These are phyloP conservation scores for Effrenium voratum DNA, from an alignment of 73 alveolate genomes.

Conservation along the genomic window DNA sequence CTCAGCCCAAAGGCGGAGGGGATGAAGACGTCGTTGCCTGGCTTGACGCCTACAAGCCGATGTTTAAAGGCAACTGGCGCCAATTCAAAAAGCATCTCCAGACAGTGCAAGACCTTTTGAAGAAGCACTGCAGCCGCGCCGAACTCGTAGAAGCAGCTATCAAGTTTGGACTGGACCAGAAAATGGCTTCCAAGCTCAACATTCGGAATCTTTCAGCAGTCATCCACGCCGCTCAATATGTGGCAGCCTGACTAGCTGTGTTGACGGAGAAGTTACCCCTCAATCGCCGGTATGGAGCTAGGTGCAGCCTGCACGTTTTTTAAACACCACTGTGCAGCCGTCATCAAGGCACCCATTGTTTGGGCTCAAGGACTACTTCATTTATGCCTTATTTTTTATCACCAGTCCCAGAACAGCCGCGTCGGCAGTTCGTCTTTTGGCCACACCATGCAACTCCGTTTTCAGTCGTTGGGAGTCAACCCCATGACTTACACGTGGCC, in stretches of 20 bases:
- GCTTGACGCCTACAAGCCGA: not conserved
- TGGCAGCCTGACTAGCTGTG: not conserved
- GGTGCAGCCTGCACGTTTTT: not conserved
- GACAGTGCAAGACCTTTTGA: not conserved
- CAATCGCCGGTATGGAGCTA: not conserved
- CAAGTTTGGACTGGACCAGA: not conserved
- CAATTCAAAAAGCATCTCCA: not conserved
- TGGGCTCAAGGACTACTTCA: slow-evolving; percentile 1
- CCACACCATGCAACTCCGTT: not conserved
- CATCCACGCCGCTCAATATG: not conserved
- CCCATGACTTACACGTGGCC: not conserved
- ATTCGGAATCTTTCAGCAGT: not conserved
- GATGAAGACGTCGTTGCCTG: not conserved
- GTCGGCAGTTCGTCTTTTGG: too few relatives aligned
- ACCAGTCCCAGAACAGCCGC: not conserved
- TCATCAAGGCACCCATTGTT: not conserved
- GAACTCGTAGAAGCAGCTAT: not conserved
- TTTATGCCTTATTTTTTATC: not conserved
- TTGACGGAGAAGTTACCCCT: too few relatives aligned
- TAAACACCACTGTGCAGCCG: too few relatives aligned
- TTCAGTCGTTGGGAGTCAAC: not conserved
- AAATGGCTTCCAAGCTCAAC: not conserved
- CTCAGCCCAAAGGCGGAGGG: not conserved
- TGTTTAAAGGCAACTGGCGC: not conserved
- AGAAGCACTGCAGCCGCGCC: not conserved